Conservation (phyloP, 768 basidiomycete species). For the Suillus hirtellus region DNA sequence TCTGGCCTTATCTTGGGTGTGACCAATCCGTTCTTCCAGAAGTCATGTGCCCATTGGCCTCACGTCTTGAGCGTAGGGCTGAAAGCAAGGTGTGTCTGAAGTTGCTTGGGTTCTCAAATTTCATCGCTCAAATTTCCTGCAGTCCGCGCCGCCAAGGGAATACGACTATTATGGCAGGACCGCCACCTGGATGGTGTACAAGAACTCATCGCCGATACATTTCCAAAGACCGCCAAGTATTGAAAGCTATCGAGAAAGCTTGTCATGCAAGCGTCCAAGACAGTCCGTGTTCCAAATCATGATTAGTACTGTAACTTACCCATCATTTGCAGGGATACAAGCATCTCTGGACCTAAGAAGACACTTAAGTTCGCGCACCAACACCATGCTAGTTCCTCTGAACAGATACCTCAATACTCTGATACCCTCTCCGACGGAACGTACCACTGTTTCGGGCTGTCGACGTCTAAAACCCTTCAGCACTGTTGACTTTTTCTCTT, state of each 20-base stretch:
- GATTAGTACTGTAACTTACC: conserved; percentile 4
- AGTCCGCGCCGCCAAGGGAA: conserved; percentile 14
- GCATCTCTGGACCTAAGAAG: conserved; percentile 68
- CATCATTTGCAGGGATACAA: conserved; percentile 46
- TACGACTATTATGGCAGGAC: conserved; percentile 41
- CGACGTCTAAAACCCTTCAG: conserved; percentile 72
- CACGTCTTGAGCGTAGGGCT: conserved; percentile 74
- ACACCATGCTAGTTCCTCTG: conserved; percentile 83
- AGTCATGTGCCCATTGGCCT: conserved; percentile 82
- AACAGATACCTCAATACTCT: conserved; percentile 89
- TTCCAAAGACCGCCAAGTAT: conserved; percentile 75
- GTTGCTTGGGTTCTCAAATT: conserved; percentile 18
- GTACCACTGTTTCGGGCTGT: conserved; percentile 26
- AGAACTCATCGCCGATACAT: conserved; percentile 81
- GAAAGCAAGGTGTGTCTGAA: conserved; percentile 37
- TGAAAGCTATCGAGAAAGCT: conserved; percentile 72
- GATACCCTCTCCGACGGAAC: conserved; percentile 67
- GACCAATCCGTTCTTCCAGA: conserved; percentile 86
- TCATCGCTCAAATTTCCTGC: conserved; percentile 5
- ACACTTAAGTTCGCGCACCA: conserved; percentile 85
- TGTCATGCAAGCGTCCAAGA: conserved; percentile 47
- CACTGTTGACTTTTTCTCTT: conserved; percentile 65
- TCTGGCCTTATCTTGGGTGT: conserved; percentile 78
- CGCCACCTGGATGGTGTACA: conserved; percentile 73
- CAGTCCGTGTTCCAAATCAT: conserved; percentile 41